These are phyloP conservation scores for Eucommia ulmoides DNA, from an alignment of 257 asterid genomes.

Conservation along the genomic window DNA sequence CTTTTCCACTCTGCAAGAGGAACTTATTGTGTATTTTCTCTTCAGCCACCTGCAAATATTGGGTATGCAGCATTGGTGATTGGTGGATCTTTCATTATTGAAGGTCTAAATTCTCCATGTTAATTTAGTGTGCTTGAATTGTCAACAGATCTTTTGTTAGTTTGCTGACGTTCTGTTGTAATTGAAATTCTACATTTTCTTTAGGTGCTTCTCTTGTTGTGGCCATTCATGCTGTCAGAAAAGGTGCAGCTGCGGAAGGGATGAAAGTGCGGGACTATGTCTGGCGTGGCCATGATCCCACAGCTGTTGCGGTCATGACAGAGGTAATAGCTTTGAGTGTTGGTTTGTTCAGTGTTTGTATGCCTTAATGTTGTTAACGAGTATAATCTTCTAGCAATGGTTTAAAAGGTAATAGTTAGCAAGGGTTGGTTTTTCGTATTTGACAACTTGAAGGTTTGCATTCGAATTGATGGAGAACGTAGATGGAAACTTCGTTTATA, in stretches of 20 bases:
- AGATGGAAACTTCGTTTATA: no score
- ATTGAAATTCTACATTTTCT: slow-evolving; percentile 11
- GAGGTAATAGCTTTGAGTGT: slow-evolving; percentile 41
- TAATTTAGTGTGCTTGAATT: no score
- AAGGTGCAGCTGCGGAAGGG: slow-evolving; percentile 97
- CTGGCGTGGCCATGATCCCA: slow-evolving; percentile 99
- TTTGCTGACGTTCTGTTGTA: slow-evolving; percentile 5
- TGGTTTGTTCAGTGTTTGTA: neutral
- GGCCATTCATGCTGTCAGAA: slow-evolving; percentile 82
- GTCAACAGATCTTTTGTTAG: neutral
- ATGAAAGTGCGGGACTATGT: slow-evolving; percentile 87
- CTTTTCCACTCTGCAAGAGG: slow-evolving; percentile 8
- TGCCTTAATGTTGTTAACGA: no score
- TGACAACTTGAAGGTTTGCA: no score
- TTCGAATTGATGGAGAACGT: no score
- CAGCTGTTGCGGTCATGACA: slow-evolving; percentile 98
- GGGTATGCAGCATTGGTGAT: slow-evolving; percentile 91
- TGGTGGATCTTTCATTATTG: slow-evolving; percentile 88
- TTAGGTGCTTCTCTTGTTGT: slow-evolving; percentile 88
- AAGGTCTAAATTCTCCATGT: slow-evolving; percentile 53
- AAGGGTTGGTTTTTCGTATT: no score
- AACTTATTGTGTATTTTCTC: slow-evolving; percentile 19
- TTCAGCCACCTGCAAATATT: slow-evolving; percentile 84
- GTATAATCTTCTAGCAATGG: no score
- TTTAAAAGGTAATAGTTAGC: no score